Percentiles rank a stretch among this genome's conserved stretches.
Conservation (phyloP, 2,329 filamentous ascomycete species). For the Colletotrichum shisoi region DNA sequence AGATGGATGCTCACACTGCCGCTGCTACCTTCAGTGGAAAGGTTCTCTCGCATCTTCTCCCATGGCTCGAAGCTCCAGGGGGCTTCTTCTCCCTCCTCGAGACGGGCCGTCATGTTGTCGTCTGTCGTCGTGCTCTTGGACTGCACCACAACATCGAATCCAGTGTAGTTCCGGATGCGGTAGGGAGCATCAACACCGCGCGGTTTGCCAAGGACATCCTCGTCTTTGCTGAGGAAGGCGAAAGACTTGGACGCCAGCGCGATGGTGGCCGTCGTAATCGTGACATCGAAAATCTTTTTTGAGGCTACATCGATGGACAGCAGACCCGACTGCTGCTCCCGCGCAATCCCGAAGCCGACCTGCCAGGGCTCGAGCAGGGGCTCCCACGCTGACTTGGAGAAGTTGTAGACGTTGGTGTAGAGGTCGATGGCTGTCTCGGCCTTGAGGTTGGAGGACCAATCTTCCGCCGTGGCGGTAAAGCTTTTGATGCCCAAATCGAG, state of each 20-base stretch:
- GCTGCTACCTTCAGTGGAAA: slow-evolving; percentile 82
- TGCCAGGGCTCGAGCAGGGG: slow-evolving; percentile 96
- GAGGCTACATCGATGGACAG: slow-evolving; percentile 87
- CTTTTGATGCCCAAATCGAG: slow-evolving; percentile 92
- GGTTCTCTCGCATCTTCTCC: slow-evolving; percentile 92
- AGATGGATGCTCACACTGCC: slow-evolving; percentile 83
- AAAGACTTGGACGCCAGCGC: slow-evolving; percentile 92
- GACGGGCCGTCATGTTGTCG: slow-evolving; percentile 76
- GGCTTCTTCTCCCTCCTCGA: slow-evolving; percentile 87
- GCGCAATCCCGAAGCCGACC: slow-evolving; percentile 87
- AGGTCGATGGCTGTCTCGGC: slow-evolving; percentile 91
- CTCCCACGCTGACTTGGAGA: slow-evolving; percentile 98
- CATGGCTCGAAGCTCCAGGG: slow-evolving; percentile 98
- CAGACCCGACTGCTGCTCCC: slow-evolving; percentile 75
- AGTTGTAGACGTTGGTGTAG: slow-evolving; percentile 97
- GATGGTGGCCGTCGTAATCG: slow-evolving; percentile 91
- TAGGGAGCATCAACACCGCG: slow-evolving; percentile 92
- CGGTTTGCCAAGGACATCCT: slow-evolving; percentile 93
- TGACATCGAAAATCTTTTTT: slow-evolving; percentile 89
- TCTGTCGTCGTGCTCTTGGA: slow-evolving; percentile 72
- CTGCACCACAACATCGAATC: slow-evolving; percentile 87
- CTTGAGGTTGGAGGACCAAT: slow-evolving; percentile 89
- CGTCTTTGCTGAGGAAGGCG: slow-evolving; percentile 84
- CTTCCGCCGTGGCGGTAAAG: slow-evolving; percentile 82
- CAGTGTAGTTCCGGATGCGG: slow-evolving; percentile 92